Base-by-base conservation (phyloP, 2,329 filamentous ascomycete species). In the Talaromyces atroroseus region DNA sequence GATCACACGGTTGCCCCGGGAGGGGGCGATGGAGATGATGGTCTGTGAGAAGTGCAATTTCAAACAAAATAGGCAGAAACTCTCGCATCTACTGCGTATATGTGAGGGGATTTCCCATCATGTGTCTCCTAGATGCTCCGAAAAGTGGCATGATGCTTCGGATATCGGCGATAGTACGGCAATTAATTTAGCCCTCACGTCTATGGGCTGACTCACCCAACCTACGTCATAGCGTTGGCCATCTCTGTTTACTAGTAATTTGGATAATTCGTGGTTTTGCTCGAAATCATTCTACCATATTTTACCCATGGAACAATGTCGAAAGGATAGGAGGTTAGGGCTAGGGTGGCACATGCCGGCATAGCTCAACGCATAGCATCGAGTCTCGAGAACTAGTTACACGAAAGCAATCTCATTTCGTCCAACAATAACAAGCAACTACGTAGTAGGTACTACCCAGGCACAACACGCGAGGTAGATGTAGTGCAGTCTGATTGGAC, bases 101-200 rank as follows among this genome's bases (percentile, higher is more conserved):
- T 36, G 32, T 53, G 51, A 53, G 51, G 29, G 20, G 42, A 42
- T 55, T 55, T 55, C 32, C 8, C 16, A 36, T 44, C 47, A 5
- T 40, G 16, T 8, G 23, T 32, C 36, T 55, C 29, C 46, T 40
- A 24, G 20, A 18, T 46, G 18, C 18, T 47, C 34, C 20, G 42
- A 45, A 49, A 45, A 5, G 56, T 58, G 46, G 56, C 44, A 38
- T 58, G 56, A 58, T 54, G 26, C 20, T 54, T 58, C 56, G 56
- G 56, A 44, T 58, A 49, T 58, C 56, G 56, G 56, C 56, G 56
- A 58, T 50, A 58, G 32, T 29, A 49, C 56, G 56, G 56, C 50
- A 18, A 18, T 12, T 44, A n/a, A 29, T 44, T 47, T 26, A 40
- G 36, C 36, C 26, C 50, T 18, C 18, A 40, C 20, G 36, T 2